Percentiles rank a stretch among this genome's conserved stretches.
Conservation (phyloP, 805 yeast genomes). For the Yarrowia phangngaensis region DNA sequence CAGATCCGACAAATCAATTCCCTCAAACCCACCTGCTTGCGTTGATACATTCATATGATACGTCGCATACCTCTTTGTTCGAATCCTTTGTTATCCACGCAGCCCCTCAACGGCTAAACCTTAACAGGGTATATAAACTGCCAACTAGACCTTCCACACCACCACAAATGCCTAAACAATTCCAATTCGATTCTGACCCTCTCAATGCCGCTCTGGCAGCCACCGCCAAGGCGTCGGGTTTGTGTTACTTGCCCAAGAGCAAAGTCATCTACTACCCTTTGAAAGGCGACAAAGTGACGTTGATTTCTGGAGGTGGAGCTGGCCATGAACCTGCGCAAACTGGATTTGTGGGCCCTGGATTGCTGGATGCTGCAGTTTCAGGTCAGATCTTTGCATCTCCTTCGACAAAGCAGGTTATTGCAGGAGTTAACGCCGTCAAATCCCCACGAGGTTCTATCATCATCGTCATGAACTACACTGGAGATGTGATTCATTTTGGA, state of each 20-base stretch:
- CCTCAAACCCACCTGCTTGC: too few species aligned
- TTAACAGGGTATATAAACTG: too few species aligned
- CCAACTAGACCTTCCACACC: not conserved
- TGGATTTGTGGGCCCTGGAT: conserved; percentile 82
- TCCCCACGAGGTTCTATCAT: conserved; percentile 63
- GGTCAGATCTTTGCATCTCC: conserved; percentile 96
- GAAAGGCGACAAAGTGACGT: conserved; percentile 46
- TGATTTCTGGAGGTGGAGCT: conserved; percentile 54
- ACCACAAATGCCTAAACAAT: conserved; percentile 2
- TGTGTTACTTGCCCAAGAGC: conserved; percentile 10
- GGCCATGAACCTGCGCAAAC: conserved; percentile 74
- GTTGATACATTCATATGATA: too few species aligned
- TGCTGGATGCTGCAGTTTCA: conserved; percentile 80
- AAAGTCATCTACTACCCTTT: conserved; percentile 23
- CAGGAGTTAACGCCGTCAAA: conserved; percentile 60
- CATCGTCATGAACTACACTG: conserved; percentile 89
- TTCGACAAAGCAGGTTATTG: conserved; percentile 78
- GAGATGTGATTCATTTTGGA: conserved; percentile 90
- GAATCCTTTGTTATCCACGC: too few species aligned
- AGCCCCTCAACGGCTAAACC: too few species aligned
- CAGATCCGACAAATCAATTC: too few species aligned
- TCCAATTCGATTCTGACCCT: conserved; percentile 24
- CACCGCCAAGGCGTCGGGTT: conserved; percentile 17
- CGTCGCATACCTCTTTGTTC: too few species aligned
- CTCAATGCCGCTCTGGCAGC: conserved; percentile 20